Conservation (phyloP, 495 filamentous ascomycete genomes). For the Copromyces sp. region DNA sequence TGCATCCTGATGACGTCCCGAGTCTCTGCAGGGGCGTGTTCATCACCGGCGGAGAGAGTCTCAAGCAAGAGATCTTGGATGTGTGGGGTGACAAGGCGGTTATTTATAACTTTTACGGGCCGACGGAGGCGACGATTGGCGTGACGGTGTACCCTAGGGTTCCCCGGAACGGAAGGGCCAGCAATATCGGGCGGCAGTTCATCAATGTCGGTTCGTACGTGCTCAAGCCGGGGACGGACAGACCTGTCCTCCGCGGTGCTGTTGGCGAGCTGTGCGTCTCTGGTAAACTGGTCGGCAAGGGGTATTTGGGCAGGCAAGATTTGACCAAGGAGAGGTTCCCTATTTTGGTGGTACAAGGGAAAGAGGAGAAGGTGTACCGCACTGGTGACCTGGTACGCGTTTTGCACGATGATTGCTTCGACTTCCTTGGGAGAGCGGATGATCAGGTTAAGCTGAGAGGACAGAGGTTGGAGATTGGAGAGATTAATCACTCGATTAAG, state of each 20-base stretch:
- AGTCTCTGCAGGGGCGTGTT: slow-evolving; percentile 59
- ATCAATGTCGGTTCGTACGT: slow-evolving; percentile 76
- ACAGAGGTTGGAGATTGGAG: slow-evolving; percentile 64
- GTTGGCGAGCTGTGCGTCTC: slow-evolving; percentile 83
- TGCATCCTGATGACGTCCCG: slow-evolving; percentile 59
- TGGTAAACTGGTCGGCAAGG: slow-evolving; percentile 76
- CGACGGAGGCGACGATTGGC: slow-evolving; percentile 86
- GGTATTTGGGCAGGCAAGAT: slow-evolving; percentile 71
- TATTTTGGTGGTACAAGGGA: slow-evolving; percentile 33
- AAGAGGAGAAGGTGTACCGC: slow-evolving; percentile 49
- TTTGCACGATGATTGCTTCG: slow-evolving; percentile 57
- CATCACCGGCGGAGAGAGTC: slow-evolving; percentile 63
- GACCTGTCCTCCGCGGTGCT: slow-evolving; percentile 63
- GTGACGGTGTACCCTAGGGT: slow-evolving; percentile 71
- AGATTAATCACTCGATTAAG: slow-evolving; percentile 61
- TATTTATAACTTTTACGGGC: slow-evolving; percentile 74
- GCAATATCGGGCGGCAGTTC: slow-evolving; percentile 80
- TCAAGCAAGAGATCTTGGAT: slow-evolving; percentile 64
- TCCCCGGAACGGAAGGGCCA: slow-evolving; percentile 56
- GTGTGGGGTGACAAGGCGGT: slow-evolving; percentile 52
- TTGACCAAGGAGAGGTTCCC: slow-evolving; percentile 57
- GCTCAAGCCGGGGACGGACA: slow-evolving; percentile 55
- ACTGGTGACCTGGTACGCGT: slow-evolving; percentile 74
- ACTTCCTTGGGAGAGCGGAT: slow-evolving; percentile 66
- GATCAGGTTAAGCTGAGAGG: slow-evolving; percentile 75